Evolutionary conservation across 257 asterid species (phyloP).

Genomic region (Verbascum thapsus): DNA sequence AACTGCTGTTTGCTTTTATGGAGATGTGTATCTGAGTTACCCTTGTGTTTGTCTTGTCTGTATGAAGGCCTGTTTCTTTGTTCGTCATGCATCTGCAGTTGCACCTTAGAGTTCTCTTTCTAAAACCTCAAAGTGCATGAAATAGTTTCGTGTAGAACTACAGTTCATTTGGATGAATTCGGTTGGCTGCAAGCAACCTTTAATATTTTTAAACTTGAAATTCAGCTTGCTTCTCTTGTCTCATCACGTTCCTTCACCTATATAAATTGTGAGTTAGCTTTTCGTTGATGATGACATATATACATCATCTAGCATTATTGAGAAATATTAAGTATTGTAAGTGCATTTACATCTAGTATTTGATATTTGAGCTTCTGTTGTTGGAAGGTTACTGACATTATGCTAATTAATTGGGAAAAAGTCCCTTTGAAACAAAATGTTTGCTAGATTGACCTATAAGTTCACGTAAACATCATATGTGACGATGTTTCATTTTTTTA

Average conservation of each 20-base stretch:
- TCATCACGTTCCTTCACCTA: not conserved
- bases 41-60: not conserved
- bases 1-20: not conserved
- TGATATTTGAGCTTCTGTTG: too few species aligned
- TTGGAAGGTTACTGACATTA: not conserved
- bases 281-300: not conserved
- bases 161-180: conserved; percentile 10
- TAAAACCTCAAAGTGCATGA: not conserved
- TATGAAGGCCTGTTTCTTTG: not conserved
- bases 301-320: not conserved
- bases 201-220: not conserved
- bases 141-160: not conserved
- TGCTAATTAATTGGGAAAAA: not conserved
- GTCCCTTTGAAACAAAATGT: not conserved
- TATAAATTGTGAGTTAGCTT: not conserved
- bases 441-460: not conserved
- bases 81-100: not conserved
- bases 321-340: not conserved
- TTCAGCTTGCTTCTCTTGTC: not conserved
- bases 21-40: conserved; percentile 7
- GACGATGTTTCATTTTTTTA: not conserved
- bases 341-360: conserved; percentile 7
- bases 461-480: not conserved
- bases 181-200: conserved; percentile 11
- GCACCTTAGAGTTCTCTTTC: not conserved